A percentile compares a stretch with the other conserved stretches of the same genome.
phyloP scores from a whole-genome alignment of 176 grass and related monocot species.

The Areca catechu region DNA sequence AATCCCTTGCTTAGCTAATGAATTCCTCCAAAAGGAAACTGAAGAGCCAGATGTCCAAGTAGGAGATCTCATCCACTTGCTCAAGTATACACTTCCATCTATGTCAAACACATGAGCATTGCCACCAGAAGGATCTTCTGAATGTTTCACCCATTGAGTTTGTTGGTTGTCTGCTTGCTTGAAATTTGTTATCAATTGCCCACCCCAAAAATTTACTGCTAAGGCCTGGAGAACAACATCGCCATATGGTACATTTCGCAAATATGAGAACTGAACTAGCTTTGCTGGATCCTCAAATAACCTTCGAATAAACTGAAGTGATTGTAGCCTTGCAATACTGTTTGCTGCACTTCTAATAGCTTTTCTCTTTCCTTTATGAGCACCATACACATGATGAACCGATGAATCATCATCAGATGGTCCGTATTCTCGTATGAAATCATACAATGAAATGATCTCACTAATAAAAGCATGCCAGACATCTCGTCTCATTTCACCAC shows the following conservation, averaged over 20 bases:
- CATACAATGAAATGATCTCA: slow-evolving; percentile 80
- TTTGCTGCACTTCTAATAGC: slow-evolving; percentile 65
- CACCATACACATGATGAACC: slow-evolving; percentile 72
- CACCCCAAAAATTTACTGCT: slow-evolving; percentile 88
- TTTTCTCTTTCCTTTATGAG: slow-evolving; percentile 64
- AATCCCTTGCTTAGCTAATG: slow-evolving; percentile 54
- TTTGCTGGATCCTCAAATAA: slow-evolving; percentile 77
- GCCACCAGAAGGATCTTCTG: slow-evolving; percentile 39
- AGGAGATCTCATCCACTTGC: slow-evolving; percentile 79
- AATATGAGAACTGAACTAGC: slow-evolving; percentile 80
- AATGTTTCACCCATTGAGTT: slow-evolving; percentile 42
- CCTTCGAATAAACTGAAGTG: slow-evolving; percentile 77
- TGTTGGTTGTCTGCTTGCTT: slow-evolving; percentile 30
- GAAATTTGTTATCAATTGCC: slow-evolving; percentile 48
- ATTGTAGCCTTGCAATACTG: slow-evolving; percentile 88
- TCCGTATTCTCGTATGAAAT: slow-evolving; percentile 77
- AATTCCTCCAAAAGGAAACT: slow-evolving; percentile 69
- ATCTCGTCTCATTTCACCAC: slow-evolving; percentile 83
- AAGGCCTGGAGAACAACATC: slow-evolving; percentile 82
- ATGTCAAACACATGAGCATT: slow-evolving; percentile 58
- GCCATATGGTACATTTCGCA: slow-evolving; percentile 53
- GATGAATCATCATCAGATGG: slow-evolving; percentile 64
- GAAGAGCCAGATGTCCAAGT: slow-evolving; percentile 73
- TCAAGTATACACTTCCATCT: slow-evolving; percentile 81
- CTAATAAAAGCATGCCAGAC: slow-evolving; percentile 79